Conservation (phyloP, 163 green algal genomes). For the Scenedesmus sp. region DNA sequence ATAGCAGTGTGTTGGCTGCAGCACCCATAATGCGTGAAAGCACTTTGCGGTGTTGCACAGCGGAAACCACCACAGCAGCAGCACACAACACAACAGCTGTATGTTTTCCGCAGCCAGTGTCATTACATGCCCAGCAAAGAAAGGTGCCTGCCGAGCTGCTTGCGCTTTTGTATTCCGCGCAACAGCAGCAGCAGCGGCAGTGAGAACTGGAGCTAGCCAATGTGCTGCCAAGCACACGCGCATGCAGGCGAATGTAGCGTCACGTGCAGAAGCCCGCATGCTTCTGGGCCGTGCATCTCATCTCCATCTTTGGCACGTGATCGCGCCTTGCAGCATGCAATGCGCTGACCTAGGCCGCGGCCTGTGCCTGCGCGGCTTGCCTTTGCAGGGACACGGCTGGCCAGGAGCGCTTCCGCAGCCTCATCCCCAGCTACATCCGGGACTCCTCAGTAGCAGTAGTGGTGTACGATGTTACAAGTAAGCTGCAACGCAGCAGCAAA, state of each 20-base stretch:
- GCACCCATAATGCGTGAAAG: too few species aligned
- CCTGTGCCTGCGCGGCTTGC: not conserved
- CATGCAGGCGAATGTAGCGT: not conserved
- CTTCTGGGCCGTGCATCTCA: not conserved
- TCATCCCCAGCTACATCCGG: conserved; percentile 99
- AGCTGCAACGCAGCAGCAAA: conserved; percentile 47
- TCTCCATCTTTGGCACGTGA: not conserved
- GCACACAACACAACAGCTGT: not conserved
- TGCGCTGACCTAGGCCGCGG: not conserved
- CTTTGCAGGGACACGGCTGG: conserved; percentile 96
- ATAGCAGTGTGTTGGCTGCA: too few species aligned
- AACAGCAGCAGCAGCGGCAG: conserved; percentile 23
- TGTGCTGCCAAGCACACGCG: not conserved
- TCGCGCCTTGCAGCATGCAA: not conserved
- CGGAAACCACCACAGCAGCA: not conserved
- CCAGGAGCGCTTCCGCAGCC: conserved; percentile 97
- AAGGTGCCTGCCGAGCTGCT: too few species aligned
- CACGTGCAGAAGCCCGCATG: not conserved
- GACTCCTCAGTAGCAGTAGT: conserved; percentile 99
- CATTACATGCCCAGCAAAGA: too few species aligned
- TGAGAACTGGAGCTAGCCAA: not conserved
- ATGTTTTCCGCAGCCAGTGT: not conserved
- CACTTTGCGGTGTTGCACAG: not conserved
- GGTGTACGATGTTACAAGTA: conserved; percentile 99
- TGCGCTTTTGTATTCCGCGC: too few species aligned